phyloP scores from a whole-genome alignment of 1,284 basidiomycete species.

The Polyporus tsugae region DNA sequence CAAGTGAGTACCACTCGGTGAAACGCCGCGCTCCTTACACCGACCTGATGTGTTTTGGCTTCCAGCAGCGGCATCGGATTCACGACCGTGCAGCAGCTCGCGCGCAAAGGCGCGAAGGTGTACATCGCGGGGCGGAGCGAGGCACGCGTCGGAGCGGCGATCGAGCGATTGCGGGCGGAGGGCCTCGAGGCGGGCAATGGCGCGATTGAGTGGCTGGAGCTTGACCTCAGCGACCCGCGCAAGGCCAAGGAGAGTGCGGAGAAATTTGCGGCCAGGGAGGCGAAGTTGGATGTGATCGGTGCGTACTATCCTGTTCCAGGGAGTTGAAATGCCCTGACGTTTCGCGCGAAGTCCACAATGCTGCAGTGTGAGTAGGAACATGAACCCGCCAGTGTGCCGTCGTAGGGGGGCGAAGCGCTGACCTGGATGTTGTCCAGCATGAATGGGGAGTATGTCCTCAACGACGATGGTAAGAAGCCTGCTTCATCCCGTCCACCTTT shows the following conservation, averaged over 20 bases:
- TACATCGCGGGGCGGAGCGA: slow-evolving; percentile 51
- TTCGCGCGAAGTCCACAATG: slow-evolving; percentile 55
- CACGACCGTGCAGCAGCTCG: slow-evolving; percentile 49
- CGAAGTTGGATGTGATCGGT: slow-evolving; percentile 56
- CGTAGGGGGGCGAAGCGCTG: background rate
- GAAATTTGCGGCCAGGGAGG: slow-evolving; percentile 54
- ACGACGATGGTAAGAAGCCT: slow-evolving; percentile 17
- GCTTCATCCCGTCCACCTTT: background rate
- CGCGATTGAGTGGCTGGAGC: slow-evolving; percentile 51
- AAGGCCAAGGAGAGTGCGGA: slow-evolving; percentile 55
- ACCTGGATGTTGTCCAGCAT: slow-evolving; percentile 32
- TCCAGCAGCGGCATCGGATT: slow-evolving; percentile 50
- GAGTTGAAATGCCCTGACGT: background rate
- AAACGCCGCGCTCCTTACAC: background rate
- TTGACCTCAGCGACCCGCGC: slow-evolving; percentile 56
- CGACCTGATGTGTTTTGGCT: background rate
- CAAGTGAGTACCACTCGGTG: slow-evolving; percentile 41
- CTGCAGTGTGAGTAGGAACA: slow-evolving; percentile 49
- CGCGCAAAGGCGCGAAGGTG: slow-evolving; percentile 51
- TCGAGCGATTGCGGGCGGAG: slow-evolving; percentile 45
- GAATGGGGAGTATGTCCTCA: slow-evolving; percentile 35
- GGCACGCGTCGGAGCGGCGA: slow-evolving; percentile 48
- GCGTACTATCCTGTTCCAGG: background rate
- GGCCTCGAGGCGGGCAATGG: slow-evolving; percentile 45
- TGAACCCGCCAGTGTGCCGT: background rate